Evolutionary conservation across 257 asterid genomes (phyloP).

Genomic region (Cinchona pubescens): DNA sequence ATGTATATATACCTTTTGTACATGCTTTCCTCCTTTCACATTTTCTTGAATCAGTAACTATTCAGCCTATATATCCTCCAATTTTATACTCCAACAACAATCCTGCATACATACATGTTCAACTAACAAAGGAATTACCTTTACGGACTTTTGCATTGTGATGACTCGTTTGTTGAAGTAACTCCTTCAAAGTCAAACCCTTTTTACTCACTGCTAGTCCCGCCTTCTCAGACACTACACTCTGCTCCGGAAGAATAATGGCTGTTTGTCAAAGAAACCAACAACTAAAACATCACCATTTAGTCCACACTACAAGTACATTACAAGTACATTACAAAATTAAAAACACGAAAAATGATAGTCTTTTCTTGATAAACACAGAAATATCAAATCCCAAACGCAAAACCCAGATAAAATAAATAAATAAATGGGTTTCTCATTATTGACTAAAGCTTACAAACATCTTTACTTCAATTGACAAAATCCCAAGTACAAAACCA

Average conservation of each 20-base stretch:
- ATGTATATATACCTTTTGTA: neutral
- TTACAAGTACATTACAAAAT: neutral
- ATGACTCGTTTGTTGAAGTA: constrained; percentile 91
- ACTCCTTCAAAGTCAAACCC: constrained; percentile 90
- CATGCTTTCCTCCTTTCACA: neutral
- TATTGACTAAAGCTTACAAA: too few relatives aligned
- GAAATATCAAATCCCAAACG: neutral
- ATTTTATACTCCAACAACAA: neutral
- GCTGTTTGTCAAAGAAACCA: constrained; percentile 32
- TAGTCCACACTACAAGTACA: neutral
- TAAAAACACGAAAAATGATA: neutral
- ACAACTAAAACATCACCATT: neutral
- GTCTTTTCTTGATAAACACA: too few relatives aligned
- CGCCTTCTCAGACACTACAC: constrained; percentile 69
- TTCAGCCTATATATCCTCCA: neutral
- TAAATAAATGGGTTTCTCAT: neutral
- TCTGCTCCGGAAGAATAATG: constrained; percentile 88
- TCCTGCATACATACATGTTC: neutral
- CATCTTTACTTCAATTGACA: neutral
- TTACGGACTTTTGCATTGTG: constrained; percentile 86
- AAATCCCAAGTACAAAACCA: neutral
- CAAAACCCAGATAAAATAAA: neutral
- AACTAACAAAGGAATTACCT: constrained; percentile 35
- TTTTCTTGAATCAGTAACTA: neutral
- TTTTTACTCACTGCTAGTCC: constrained; percentile 82